Evolutionary conservation across 495 filamentous ascomycete genomes (phyloP).

Genomic region (Elaphomyces granulatus): DNA sequence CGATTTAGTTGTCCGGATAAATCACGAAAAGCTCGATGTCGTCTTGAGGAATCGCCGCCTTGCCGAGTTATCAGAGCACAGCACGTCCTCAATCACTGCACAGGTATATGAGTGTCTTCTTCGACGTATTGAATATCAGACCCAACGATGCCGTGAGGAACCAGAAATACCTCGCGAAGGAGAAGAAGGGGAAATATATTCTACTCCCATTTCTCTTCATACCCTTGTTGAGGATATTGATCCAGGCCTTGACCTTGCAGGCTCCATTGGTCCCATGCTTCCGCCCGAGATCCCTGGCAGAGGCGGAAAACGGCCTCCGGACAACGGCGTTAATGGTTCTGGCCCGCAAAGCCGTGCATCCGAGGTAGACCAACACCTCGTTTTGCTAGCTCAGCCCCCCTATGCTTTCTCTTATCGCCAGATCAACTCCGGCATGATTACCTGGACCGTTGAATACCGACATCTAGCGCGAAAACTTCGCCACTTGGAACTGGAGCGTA

Average conservation of each 20-base stretch:
- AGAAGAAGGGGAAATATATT: constrained; percentile 33
- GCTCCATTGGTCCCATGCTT: constrained; percentile 24
- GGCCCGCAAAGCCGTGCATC: constrained; percentile 28
- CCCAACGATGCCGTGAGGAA: constrained; percentile 49
- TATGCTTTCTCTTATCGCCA: constrained; percentile 38
- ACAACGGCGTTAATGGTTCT: constrained; percentile 25
- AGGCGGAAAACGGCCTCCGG: constrained; percentile 24
- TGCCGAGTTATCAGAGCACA: constrained; percentile 43
- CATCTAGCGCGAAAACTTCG: constrained; percentile 51
- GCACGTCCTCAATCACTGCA: constrained; percentile 38
- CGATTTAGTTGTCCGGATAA: constrained; percentile 59
- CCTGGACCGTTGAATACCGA: constrained; percentile 70
- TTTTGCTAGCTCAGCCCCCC: constrained; percentile 56
- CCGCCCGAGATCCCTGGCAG: constrained; percentile 12
- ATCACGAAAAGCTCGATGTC: constrained; percentile 73
- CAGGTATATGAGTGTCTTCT: constrained; percentile 65
- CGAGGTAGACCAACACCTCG: constrained; percentile 62
- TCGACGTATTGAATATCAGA: constrained; percentile 49
- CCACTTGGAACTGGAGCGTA: constrained; percentile 60
- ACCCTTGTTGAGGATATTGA: constrained; percentile 27
- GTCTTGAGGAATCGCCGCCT: constrained; percentile 67
- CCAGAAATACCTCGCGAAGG: constrained; percentile 40
- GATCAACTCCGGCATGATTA: constrained; percentile 36
- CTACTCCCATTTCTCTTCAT: constrained; percentile 22
- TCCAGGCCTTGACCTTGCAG: constrained; percentile 25